phyloP scores from a whole-genome alignment of 495 filamentous ascomycete species.

The Podospora australis region DNA sequence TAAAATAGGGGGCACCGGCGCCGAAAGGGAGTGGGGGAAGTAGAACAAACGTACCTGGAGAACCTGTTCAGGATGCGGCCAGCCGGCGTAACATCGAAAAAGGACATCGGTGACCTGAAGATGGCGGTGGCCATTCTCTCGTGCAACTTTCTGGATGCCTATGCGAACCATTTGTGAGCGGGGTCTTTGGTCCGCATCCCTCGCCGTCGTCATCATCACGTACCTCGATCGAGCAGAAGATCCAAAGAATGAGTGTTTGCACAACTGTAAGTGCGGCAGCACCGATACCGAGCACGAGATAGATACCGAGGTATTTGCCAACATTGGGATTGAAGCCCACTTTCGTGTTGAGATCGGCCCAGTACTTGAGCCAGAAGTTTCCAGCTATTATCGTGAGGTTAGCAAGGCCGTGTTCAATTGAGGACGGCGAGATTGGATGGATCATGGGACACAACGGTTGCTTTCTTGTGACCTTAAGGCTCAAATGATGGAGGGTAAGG shows the following conservation, averaged over 20 bases:
- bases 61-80: conserved; percentile 96
- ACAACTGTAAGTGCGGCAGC: conserved; percentile 76
- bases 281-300: conserved; percentile 91
- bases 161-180: conserved; percentile 19
- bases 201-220: conserved; percentile 15
- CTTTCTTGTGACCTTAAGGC: too few species aligned
- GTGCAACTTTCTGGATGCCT: conserved; percentile 91
- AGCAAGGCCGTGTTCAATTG: too few species aligned
- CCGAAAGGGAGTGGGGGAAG: neutral
- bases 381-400: conserved; percentile 36
- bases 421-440: too few species aligned
- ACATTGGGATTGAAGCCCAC: conserved; percentile 62
- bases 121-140: conserved; percentile 98
- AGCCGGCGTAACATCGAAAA: conserved; percentile 98
- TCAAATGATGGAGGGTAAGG: too few species aligned
- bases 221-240: conserved; percentile 97
- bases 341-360: conserved; percentile 72
- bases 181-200: conserved; percentile 1
- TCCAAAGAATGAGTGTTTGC: conserved; percentile 95
- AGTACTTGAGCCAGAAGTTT: conserved; percentile 88
- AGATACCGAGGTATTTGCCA: conserved; percentile 89
- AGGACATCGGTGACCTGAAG: conserved; percentile 96
- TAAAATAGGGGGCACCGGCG: neutral
- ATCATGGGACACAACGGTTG: too few species aligned
- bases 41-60: conserved; percentile 57